Percentiles rank a stretch among this genome's conserved stretches.
Evolutionary conservation across 148 eudicot genomes (phyloP).

Genomic region (Hydrangea macrophylla): DNA sequence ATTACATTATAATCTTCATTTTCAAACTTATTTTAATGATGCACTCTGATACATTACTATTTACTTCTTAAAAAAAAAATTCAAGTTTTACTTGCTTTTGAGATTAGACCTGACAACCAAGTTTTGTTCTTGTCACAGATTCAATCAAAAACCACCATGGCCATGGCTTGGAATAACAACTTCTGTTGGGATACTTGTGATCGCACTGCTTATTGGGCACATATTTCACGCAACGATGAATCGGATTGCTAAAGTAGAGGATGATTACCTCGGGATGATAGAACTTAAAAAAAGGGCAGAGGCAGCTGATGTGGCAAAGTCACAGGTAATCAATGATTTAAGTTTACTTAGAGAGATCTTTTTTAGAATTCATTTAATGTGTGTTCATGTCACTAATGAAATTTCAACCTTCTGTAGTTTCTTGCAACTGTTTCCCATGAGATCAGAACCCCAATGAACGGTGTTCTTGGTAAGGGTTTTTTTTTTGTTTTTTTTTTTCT

Average conservation of each 20-base stretch:
- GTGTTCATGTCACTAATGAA: constrained; percentile 11
- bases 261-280: constrained; percentile 72
- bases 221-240: constrained; percentile 76
- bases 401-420: constrained; percentile 49
- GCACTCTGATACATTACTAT: not conserved
- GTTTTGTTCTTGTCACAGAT: constrained; percentile 43
- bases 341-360: not conserved
- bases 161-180: constrained; percentile 66
- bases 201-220: constrained; percentile 65
- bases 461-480: constrained; percentile 70
- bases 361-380: not conserved
- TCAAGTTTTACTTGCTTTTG: not conserved
- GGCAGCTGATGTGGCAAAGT: constrained; percentile 94
- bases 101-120: not conserved
- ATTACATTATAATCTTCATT: too few species aligned
- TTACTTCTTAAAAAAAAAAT: not conserved
- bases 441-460: constrained; percentile 99
- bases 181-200: constrained; percentile 60
- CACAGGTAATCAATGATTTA: constrained; percentile 46
- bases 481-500: not conserved
- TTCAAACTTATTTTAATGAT: not conserved
- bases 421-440: constrained; percentile 99
- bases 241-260: constrained; percentile 83
- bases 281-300: constrained; percentile 84
- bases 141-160: constrained; percentile 84